Conservation (phyloP, 225 moss, liverwort and hornwort species). For the Lunularia cruciata region DNA sequence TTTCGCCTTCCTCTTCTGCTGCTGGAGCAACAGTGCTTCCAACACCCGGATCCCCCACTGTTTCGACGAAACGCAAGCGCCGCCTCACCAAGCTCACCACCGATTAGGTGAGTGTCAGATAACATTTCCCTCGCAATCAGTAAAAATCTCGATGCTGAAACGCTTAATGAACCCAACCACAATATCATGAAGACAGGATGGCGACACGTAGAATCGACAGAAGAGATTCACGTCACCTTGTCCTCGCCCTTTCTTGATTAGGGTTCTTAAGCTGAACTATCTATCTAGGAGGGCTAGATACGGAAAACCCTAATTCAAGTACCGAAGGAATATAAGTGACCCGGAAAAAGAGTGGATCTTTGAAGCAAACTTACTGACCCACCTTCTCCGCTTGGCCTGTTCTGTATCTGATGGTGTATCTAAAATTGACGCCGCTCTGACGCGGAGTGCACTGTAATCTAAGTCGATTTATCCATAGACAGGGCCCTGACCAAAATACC, state of each 20-base stretch:
- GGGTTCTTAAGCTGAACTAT: too few relatives aligned
- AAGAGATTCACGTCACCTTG: neutral
- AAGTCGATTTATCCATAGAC: too few relatives aligned
- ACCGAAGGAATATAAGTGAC: too few relatives aligned
- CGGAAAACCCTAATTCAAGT: too few relatives aligned
- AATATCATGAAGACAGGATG: neutral
- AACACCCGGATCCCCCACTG: neutral
- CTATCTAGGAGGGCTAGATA: too few relatives aligned
- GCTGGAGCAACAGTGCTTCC: neutral
- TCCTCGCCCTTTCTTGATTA: slow-evolving; percentile 7
- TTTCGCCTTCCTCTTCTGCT: slow-evolving; percentile 5
- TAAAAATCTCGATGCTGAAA: neutral
- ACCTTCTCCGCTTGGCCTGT: too few relatives aligned
- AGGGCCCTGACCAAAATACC: too few relatives aligned
- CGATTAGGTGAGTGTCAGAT: slow-evolving; percentile 5
- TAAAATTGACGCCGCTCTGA: too few relatives aligned
- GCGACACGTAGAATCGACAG: neutral
- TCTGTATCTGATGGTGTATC: too few relatives aligned
- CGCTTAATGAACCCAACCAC: neutral
- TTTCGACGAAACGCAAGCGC: slow-evolving; percentile 5
- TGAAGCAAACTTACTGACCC: too few relatives aligned
- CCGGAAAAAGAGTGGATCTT: too few relatives aligned
- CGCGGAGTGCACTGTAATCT: too few relatives aligned
- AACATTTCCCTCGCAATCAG: neutral
- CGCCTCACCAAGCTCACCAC: slow-evolving; percentile 13